phyloP scores from a whole-genome alignment of 176 grass and related monocot genomes.

The Eleusine coracana region DNA sequence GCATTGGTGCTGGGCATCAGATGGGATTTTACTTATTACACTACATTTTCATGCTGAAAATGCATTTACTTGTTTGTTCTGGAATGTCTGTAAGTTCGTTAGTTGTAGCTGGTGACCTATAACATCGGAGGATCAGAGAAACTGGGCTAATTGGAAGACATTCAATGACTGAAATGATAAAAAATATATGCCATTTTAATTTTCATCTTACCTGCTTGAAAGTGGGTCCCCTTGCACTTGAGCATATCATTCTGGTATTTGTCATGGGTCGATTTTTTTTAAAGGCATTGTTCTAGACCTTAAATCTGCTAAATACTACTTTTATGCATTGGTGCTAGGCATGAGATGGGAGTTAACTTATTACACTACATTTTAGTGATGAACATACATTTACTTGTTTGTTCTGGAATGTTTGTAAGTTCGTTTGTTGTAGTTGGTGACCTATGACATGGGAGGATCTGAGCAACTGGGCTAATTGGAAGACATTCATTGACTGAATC shows the following conservation, averaged over 20 bases:
- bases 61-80: background rate
- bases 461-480: background rate
- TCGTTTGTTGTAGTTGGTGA: background rate
- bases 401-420: background rate
- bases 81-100: background rate
- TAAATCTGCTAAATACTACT: background rate
- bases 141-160: constrained; percentile 5
- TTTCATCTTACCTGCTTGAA: background rate
- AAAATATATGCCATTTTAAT: constrained; percentile 2
- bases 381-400: background rate
- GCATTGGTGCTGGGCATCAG: background rate
- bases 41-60: background rate
- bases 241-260: background rate
- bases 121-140: background rate
- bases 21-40: background rate
- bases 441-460: background rate
- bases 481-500: background rate
- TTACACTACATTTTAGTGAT: background rate
- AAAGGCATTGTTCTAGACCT: background rate
- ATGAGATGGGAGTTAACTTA: background rate
- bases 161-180: background rate
- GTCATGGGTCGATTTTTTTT: too few species aligned
- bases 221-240: constrained; percentile 1
- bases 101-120: background rate
- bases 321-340: background rate